phyloP scores from a whole-genome alignment of 1,284 basidiomycete species.

The Ceraceosorus bombacis region DNA sequence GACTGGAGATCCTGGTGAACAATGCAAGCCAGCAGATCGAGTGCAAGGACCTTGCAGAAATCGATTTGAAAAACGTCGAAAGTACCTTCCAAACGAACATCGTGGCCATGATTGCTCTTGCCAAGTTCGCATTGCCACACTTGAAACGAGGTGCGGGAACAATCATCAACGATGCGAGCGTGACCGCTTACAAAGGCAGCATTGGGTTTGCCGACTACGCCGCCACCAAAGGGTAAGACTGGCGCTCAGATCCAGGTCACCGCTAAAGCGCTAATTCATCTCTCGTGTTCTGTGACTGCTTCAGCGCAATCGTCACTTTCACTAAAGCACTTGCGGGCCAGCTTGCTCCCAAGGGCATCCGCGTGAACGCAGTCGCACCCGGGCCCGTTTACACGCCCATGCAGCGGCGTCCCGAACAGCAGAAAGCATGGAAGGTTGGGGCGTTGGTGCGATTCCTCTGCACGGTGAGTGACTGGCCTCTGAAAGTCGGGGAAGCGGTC shows the following conservation, averaged over 20 bases:
- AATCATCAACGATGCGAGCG: constrained; percentile 62
- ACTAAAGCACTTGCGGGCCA: constrained; percentile 57
- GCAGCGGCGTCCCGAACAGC: constrained; percentile 30
- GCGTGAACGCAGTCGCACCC: constrained; percentile 56
- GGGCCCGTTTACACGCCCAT: constrained; percentile 56
- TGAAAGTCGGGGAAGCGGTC: too few relatives aligned
- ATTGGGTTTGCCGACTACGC: constrained; percentile 55
- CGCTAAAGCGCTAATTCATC: too few relatives aligned
- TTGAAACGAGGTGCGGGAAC: constrained; percentile 56
- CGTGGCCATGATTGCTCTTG: constrained; percentile 27
- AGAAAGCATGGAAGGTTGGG: constrained; percentile 32
- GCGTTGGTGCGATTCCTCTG: constrained; percentile 24
- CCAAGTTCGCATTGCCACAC: constrained; percentile 55
- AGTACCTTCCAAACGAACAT: constrained; percentile 35
- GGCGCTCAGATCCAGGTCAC: too few relatives aligned
- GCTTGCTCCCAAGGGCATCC: constrained; percentile 58
- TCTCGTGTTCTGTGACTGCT: too few relatives aligned
- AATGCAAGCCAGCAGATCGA: constrained; percentile 61
- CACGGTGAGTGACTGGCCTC: constrained; percentile 11
- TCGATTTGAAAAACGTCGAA: constrained; percentile 24
- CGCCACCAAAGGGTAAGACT: constrained; percentile 51
- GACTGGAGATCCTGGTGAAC: constrained; percentile 53
- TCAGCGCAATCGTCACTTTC: constrained; percentile 50
- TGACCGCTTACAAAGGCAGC: constrained; percentile 57
- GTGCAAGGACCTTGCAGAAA: constrained; percentile 39